A percentile compares a stretch with the other conserved stretches of the same genome.
Evolutionary conservation across 208 protist genomes (phyloP).

Genomic region (Leishmania tarentolae): DNA sequence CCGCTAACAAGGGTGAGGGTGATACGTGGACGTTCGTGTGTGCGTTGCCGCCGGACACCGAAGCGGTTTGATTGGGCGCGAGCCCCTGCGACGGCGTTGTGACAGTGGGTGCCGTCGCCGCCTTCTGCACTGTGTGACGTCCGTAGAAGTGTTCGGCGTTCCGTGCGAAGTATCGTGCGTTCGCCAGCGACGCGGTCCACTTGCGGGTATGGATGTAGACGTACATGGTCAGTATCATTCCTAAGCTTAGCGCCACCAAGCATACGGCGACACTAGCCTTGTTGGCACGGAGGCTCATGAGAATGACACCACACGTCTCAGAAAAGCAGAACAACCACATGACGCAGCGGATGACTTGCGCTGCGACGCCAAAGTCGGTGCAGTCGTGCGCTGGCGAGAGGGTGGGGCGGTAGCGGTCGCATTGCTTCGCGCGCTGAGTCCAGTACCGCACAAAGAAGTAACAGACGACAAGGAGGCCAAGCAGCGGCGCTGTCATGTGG

Average conservation of each 20-base stretch:
- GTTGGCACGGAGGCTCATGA: slow-evolving; percentile 68
- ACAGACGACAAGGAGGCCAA: slow-evolving; percentile 56
- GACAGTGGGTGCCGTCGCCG: not conserved
- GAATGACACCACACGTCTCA: slow-evolving; percentile 57
- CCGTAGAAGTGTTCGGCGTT: slow-evolving; percentile 8
- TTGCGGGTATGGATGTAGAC: slow-evolving; percentile 48
- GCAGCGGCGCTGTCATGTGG: slow-evolving; percentile 82
- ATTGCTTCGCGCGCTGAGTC: slow-evolving; percentile 67
- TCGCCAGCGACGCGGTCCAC: slow-evolving; percentile 59
- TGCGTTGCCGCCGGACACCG: not conserved
- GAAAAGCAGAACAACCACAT: slow-evolving; percentile 69
- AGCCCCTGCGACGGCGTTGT: not conserved
- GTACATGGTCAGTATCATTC: slow-evolving; percentile 42
- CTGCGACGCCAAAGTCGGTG: slow-evolving; percentile 68
- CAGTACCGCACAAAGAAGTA: slow-evolving; percentile 79
- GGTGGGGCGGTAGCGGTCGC: slow-evolving; percentile 68
- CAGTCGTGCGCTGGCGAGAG: slow-evolving; percentile 60
- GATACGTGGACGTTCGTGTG: not conserved
- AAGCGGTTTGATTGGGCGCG: not conserved
- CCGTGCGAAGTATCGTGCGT: slow-evolving; percentile 34
- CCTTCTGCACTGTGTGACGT: not conserved
- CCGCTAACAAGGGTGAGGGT: not conserved
- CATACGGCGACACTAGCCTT: slow-evolving; percentile 50
- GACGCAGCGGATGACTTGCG: slow-evolving; percentile 69
- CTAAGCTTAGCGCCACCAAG: slow-evolving; percentile 48